A percentile compares a stretch with the other conserved stretches of the same genome.
These are phyloP conservation scores for Alternaria arborescens DNA, from an alignment of 2,329 filamentous ascomycete genomes.

Conservation along the genomic window DNA sequence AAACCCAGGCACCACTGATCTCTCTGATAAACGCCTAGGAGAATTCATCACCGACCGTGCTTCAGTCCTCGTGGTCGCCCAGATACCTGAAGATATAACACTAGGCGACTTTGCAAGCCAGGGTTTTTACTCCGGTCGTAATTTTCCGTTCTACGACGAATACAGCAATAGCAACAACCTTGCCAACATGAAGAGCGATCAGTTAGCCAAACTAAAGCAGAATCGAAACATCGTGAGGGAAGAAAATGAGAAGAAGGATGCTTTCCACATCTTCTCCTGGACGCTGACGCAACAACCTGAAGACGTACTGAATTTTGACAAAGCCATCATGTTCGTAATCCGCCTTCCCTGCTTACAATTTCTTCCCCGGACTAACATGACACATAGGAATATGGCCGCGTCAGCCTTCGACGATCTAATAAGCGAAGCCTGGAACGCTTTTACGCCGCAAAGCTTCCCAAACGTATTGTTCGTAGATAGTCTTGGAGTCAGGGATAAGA, in stretches of 20 bases:
- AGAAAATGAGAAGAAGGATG: slow-evolving; percentile 34
- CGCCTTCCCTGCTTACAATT: no score
- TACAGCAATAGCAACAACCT: slow-evolving; percentile 49
- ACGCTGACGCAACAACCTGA: slow-evolving; percentile 47
- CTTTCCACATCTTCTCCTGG: slow-evolving; percentile 50
- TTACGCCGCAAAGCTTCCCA: slow-evolving; percentile 45
- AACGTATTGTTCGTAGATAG: slow-evolving; percentile 50
- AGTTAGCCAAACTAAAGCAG: slow-evolving; percentile 48
- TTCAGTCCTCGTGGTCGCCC: slow-evolving; percentile 48
- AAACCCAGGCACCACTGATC: slow-evolving; percentile 37
- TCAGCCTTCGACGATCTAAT: slow-evolving; percentile 45
- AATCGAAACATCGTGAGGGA: slow-evolving; percentile 42
- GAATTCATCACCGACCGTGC: slow-evolving; percentile 51
- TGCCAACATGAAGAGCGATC: slow-evolving; percentile 46
- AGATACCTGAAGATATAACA: slow-evolving; percentile 40
- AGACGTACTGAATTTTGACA: slow-evolving; percentile 45
- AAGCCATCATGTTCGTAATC: slow-evolving; percentile 38
- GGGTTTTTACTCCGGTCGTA: slow-evolving; percentile 46
- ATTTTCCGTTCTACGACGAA: slow-evolving; percentile 49
- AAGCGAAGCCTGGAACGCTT: slow-evolving; percentile 43
- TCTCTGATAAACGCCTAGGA: slow-evolving; percentile 44
- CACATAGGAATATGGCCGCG: slow-evolving; percentile 35
- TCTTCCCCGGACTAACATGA: background rate
- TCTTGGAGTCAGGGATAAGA: slow-evolving; percentile 44
- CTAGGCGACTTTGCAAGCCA: slow-evolving; percentile 43